These are phyloP conservation scores for Sporothrix inflata DNA, from an alignment of 2,329 filamentous ascomycete species.

Conservation along the genomic window DNA sequence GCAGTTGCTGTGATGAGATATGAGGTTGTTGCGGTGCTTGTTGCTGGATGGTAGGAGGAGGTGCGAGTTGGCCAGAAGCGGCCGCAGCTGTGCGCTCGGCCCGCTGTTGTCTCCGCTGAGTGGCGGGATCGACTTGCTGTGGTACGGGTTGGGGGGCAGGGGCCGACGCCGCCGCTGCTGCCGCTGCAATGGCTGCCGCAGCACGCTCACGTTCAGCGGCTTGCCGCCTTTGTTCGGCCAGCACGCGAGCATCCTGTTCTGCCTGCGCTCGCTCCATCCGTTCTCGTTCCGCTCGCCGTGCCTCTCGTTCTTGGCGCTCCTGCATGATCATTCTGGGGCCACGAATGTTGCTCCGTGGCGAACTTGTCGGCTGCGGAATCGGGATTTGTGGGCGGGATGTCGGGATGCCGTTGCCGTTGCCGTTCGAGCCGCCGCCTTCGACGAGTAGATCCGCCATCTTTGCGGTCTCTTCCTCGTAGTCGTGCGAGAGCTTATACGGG, in stretches of 20 bases:
- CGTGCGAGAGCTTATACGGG: slow-evolving; percentile 80
- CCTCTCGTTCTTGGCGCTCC: slow-evolving; percentile 77
- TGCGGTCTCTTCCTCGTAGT: slow-evolving; percentile 84
- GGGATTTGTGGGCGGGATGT: slow-evolving; percentile 50
- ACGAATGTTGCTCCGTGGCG: slow-evolving; percentile 66
- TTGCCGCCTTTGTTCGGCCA: slow-evolving; percentile 56
- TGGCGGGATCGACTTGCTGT: slow-evolving; percentile 42
- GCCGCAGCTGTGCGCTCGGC: slow-evolving; percentile 36
- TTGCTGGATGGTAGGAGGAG: slow-evolving; percentile 26
- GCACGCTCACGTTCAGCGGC: slow-evolving; percentile 55
- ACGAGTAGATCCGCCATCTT: slow-evolving; percentile 81
- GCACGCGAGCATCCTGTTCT: slow-evolving; percentile 58
- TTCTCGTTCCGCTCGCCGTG: slow-evolving; percentile 69
- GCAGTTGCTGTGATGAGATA: slow-evolving; percentile 21
- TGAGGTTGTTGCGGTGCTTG: slow-evolving; percentile 30
- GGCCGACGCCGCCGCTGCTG: slow-evolving; percentile 40
- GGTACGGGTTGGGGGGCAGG: slow-evolving; percentile 32
- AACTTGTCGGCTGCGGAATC: slow-evolving; percentile 56
- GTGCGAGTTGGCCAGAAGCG: slow-evolving; percentile 27
- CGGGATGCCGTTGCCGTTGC: slow-evolving; percentile 51
- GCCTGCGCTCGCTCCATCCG: slow-evolving; percentile 62
- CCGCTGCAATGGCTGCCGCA: slow-evolving; percentile 48
- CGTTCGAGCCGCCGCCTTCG: slow-evolving; percentile 56
- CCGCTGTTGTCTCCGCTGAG: slow-evolving; percentile 43
- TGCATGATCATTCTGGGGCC: slow-evolving; percentile 93